These are phyloP conservation scores for Mycena citricolor DNA, from an alignment of 1,284 basidiomycete genomes.

Conservation along the genomic window DNA sequence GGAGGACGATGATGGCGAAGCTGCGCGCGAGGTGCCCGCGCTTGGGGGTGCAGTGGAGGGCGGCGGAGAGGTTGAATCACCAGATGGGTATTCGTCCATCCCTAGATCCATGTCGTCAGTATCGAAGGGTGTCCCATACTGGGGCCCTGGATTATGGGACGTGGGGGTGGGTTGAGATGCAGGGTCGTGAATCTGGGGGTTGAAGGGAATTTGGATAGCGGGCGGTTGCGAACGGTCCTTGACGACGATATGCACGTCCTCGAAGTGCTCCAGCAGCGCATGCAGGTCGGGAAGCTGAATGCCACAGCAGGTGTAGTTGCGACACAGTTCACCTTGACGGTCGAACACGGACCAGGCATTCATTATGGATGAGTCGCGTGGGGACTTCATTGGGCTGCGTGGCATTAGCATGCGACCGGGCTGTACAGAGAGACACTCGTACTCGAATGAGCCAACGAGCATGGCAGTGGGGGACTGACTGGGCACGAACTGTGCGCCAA, in stretches of 20 bases:
- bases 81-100: slow-evolving; percentile 48
- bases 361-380: slow-evolving; percentile 63
- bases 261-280: slow-evolving; percentile 84
- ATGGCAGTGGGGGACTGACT: slow-evolving; percentile 60
- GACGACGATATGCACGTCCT: slow-evolving; percentile 78
- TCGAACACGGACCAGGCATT: slow-evolving; percentile 68
- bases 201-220: slow-evolving; percentile 46
- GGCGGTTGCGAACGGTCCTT: slow-evolving; percentile 52
- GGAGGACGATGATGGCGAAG: slow-evolving; percentile 49
- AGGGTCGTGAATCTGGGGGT: slow-evolving; percentile 36
- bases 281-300: slow-evolving; percentile 78
- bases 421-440: slow-evolving; percentile 29
- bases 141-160: slow-evolving; percentile 15
- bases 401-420: slow-evolving; percentile 10
- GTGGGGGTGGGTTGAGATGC: slow-evolving; percentile 10
- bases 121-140: slow-evolving; percentile 53
- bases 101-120: slow-evolving; percentile 82
- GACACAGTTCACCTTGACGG: slow-evolving; percentile 73
- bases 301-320: slow-evolving; percentile 84
- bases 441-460: slow-evolving; percentile 64
- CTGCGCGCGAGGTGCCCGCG: slow-evolving; percentile 41
- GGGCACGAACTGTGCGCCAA: slow-evolving; percentile 58
- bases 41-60: slow-evolving; percentile 39
- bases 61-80: slow-evolving; percentile 41
- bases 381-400: slow-evolving; percentile 56